Conservation (phyloP, 2,329 filamentous ascomycete species). For the Phialemoniopsis sp. region DNA sequence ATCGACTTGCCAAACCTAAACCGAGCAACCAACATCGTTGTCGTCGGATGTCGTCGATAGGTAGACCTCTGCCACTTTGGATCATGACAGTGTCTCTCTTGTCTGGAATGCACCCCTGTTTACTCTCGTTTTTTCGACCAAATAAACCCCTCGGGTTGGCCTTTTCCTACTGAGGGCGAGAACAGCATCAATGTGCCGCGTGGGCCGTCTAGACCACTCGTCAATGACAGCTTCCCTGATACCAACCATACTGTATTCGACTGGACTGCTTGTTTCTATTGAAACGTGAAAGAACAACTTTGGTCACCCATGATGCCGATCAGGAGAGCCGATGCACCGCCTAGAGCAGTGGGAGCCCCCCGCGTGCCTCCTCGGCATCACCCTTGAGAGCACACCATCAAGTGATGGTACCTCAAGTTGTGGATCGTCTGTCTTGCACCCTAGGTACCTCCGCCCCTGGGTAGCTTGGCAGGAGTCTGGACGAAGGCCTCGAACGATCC, state of each 20-base stretch:
- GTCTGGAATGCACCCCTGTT: too few relatives aligned
- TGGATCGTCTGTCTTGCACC: background rate
- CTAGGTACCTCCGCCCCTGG: background rate
- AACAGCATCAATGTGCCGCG: too few relatives aligned
- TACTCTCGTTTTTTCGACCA: too few relatives aligned
- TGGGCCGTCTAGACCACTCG: too few relatives aligned
- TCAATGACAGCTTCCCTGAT: too few relatives aligned
- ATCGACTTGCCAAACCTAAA: background rate
- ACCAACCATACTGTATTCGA: too few relatives aligned
- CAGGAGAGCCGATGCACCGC: slow-evolving; percentile 12
- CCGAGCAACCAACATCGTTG: background rate
- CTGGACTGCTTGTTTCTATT: slow-evolving; percentile 9
- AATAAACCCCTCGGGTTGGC: too few relatives aligned
- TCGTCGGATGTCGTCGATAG: too few relatives aligned
- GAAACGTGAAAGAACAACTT: slow-evolving; percentile 11
- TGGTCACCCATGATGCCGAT: slow-evolving; percentile 18
- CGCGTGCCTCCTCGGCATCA: too few relatives aligned
- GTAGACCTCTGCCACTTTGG: too few relatives aligned
- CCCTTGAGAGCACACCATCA: background rate
- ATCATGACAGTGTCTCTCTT: too few relatives aligned
- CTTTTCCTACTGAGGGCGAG: too few relatives aligned
- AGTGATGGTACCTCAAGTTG: background rate
- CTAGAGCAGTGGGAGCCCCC: background rate
- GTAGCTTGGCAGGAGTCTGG: background rate
- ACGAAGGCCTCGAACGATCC: slow-evolving; percentile 2